A percentile compares a stretch with the other conserved stretches of the same genome.
phyloP scores from a whole-genome alignment of 257 asterid species.

The Solanum habrochaites region DNA sequence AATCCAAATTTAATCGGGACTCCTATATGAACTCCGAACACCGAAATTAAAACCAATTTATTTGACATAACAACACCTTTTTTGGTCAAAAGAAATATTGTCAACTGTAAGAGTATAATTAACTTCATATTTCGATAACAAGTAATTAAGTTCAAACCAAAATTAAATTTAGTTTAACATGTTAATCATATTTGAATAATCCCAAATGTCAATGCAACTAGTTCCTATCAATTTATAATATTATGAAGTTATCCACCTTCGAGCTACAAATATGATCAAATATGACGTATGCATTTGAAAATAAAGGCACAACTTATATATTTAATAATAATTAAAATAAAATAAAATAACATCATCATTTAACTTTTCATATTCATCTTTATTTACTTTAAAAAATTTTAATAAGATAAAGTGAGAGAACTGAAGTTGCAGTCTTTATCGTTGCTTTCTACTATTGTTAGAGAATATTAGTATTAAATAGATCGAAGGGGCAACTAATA shows the following conservation, averaged over 20 bases:
- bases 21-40: accelerated
- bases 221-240: neutral
- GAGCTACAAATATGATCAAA: neutral
- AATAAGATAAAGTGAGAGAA: neutral
- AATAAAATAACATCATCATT: neutral
- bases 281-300: neutral
- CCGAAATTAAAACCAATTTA: no score
- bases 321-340: no score
- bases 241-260: neutral
- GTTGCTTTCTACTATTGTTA: neutral
- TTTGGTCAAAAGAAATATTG: neutral
- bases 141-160: neutral
- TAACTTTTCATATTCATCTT: neutral
- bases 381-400: neutral
- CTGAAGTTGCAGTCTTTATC: neutral
- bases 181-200: neutral
- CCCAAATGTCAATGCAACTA: neutral
- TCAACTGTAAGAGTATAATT: neutral
- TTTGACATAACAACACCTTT: neutral
- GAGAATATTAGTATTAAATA: neutral
- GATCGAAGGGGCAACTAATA: neutral
- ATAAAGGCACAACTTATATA: neutral
- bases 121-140: neutral
- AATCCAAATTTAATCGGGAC: accelerated
- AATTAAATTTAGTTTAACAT: neutral